Percentiles rank a stretch among this genome's conserved stretches.
Evolutionary conservation across 306 rosid genomes (phyloP).

Genomic region (Urtica urens): DNA sequence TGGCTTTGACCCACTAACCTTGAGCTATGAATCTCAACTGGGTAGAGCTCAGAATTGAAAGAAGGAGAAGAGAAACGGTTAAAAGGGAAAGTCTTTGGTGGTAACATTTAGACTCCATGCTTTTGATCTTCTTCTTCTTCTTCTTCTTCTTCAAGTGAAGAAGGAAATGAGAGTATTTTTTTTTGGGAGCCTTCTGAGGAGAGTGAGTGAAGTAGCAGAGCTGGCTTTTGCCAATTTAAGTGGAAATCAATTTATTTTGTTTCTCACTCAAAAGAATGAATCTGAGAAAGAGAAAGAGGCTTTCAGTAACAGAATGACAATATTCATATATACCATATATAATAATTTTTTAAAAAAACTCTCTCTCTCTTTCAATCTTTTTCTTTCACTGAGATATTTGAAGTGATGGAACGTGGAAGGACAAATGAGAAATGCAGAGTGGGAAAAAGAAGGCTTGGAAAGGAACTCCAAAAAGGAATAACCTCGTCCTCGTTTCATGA

Average conservation of each 20-base stretch:
- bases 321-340: background rate
- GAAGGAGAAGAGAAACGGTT: conserved; percentile 34
- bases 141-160: conserved; percentile 12
- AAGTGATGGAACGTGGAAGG: conserved; percentile 67
- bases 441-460: conserved; percentile 20
- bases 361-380: conserved; percentile 4
- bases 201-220: background rate
- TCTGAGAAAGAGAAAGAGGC: conserved; percentile 7
- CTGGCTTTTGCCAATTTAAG: too few species aligned
- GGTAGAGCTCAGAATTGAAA: conserved; percentile 43
- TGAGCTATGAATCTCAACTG: conserved; percentile 44
- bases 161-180: background rate
- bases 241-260: too few species aligned
- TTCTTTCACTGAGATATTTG: conserved; percentile 22
- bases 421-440: conserved; percentile 51
- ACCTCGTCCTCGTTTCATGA: conserved; percentile 33
- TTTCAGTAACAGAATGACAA: conserved; percentile 19
- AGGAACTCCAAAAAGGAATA: conserved; percentile 36
- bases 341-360: too few species aligned
- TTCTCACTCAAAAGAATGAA: background rate
- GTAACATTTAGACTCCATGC: conserved; percentile 31
- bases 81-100: conserved; percentile 19
- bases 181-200: background rate
- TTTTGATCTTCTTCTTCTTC: too few species aligned
- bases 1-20: conserved; percentile 33